Conservation (phyloP, 2,329 filamentous ascomycete genomes). For the Colletotrichum noveboracense region DNA sequence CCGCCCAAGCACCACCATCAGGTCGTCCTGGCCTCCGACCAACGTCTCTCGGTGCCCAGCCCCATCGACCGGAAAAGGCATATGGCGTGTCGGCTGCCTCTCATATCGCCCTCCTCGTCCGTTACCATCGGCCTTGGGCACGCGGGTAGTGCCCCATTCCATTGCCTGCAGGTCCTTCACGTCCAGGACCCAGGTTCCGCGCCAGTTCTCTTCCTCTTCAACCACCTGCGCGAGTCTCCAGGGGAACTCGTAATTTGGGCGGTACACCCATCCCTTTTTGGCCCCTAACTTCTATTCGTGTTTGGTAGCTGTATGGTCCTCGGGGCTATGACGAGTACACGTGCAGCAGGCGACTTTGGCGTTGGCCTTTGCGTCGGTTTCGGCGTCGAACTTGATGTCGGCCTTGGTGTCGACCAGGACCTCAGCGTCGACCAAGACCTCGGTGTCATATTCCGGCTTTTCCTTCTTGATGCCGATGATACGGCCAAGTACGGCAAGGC, state of each 20-base stretch:
- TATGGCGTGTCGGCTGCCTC: slow-evolving; percentile 22
- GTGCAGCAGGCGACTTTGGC: not conserved
- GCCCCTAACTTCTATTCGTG: not conserved
- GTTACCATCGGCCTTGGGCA: slow-evolving; percentile 1
- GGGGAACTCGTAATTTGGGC: slow-evolving; percentile 17
- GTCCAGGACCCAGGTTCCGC: slow-evolving; percentile 25
- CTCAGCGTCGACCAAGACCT: not conserved
- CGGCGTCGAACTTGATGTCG: not conserved
- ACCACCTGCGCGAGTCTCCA: slow-evolving; percentile 20
- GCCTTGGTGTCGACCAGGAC: not conserved
- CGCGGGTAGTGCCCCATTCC: slow-evolving; percentile 15
- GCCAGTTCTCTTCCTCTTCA: slow-evolving; percentile 26
- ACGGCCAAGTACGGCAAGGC: not conserved
- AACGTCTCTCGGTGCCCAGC: not conserved
- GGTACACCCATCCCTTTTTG: not conserved
- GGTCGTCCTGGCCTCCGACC: slow-evolving; percentile 24
- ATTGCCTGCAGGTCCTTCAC: slow-evolving; percentile 24
- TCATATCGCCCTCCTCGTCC: slow-evolving; percentile 10
- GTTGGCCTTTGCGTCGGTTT: not conserved
- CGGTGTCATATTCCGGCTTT: not conserved
- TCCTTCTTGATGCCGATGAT: not conserved
- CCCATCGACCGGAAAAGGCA: slow-evolving; percentile 16
- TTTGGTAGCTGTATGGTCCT: not conserved
- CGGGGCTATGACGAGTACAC: not conserved
- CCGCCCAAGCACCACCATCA: slow-evolving; percentile 24